Evolutionary conservation across 306 rosid genomes (phyloP), one percentile per base, ranked within the genome.

Genomic region (Pyrus pyrifolia): DNA sequence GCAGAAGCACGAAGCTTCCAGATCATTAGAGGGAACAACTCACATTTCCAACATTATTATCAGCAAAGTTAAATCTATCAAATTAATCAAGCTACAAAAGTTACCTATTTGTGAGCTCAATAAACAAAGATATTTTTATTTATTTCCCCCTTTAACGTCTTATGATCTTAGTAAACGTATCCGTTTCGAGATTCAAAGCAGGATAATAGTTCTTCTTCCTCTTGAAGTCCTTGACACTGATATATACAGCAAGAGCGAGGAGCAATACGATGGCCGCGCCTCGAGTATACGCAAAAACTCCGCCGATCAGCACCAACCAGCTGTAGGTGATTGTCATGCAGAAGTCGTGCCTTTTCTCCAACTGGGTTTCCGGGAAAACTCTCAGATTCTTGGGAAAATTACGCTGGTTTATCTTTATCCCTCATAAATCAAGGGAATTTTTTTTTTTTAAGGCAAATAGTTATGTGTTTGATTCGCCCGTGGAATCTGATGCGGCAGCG

Each of bases 261-360:
- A 91, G 29, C 61, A 88, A 76, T 9, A 95, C 95, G 53, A 78
- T 76, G 44, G 78, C 93, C 3, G 75, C 87, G 7, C 96, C 93
- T 23, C 95, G 91, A 71, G 75, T 89, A 83, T 75, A 93, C 4
- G 89, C 98, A 27, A 91, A 82, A 2, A 88, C 44, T n/a, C 93
- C 96, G n/a, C 82, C 88, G 22, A 83, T 77, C 52, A 93, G 77
- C 27, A 88, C 0, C 85, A 93, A 71, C 31, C 96, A 95, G 27
- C 27, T 25, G 72, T 93, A 93, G 1, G 95, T 96, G 60, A 93
- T 93, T 58, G 98, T 86, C 79, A 93, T 87, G 77, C 98, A 93
- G 91, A 93, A 93, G 84, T 93, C 96, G 82, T 91, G 94, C 96
- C 91, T 93, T 81, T 86, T 90, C 59, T 53, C 60, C 31, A 53